Evolutionary conservation across 768 basidiomycete species (phyloP).

Genomic region (Exsudoporus frostii): DNA sequence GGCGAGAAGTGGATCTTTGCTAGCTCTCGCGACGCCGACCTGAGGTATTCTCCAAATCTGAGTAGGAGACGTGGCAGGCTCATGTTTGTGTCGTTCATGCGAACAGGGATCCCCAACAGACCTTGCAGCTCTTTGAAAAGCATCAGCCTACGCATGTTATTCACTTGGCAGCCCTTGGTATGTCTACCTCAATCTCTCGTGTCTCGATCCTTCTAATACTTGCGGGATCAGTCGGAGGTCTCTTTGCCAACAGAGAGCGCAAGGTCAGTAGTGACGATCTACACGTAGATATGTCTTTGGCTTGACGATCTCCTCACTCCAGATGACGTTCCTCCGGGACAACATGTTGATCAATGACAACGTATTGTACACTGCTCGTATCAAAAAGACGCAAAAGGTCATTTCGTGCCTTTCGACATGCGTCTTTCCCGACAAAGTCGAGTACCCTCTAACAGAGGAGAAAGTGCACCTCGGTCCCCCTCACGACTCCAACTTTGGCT

Average conservation of each 20-base stretch:
- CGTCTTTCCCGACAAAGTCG: slow-evolving; percentile 94
- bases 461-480: slow-evolving; percentile 93
- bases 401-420: slow-evolving; percentile 97
- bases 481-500: slow-evolving; percentile 94
- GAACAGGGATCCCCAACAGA: slow-evolving; percentile 64
- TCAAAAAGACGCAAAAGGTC: slow-evolving; percentile 66
- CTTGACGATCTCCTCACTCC: background rate
- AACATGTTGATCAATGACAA: slow-evolving; percentile 96
- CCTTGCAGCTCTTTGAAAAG: slow-evolving; percentile 77
- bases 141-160: slow-evolving; percentile 96
- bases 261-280: slow-evolving; percentile 49
- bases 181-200: slow-evolving; percentile 17
- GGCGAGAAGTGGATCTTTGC: slow-evolving; percentile 89
- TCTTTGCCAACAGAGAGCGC: slow-evolving; percentile 95
- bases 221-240: slow-evolving; percentile 69
- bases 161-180: slow-evolving; percentile 90
- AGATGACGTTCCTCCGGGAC: slow-evolving; percentile 91
- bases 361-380: slow-evolving; percentile 73
- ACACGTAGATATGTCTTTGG: background rate
- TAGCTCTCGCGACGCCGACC: slow-evolving; percentile 75
- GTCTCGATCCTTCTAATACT: slow-evolving; percentile 5
- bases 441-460: slow-evolving; percentile 88
- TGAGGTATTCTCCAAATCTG: slow-evolving; percentile 53
- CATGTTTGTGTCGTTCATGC: background rate
- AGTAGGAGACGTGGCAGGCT: background rate